phyloP scores from a whole-genome alignment of 768 basidiomycete species.

The Pleurotus pulmonarius region DNA sequence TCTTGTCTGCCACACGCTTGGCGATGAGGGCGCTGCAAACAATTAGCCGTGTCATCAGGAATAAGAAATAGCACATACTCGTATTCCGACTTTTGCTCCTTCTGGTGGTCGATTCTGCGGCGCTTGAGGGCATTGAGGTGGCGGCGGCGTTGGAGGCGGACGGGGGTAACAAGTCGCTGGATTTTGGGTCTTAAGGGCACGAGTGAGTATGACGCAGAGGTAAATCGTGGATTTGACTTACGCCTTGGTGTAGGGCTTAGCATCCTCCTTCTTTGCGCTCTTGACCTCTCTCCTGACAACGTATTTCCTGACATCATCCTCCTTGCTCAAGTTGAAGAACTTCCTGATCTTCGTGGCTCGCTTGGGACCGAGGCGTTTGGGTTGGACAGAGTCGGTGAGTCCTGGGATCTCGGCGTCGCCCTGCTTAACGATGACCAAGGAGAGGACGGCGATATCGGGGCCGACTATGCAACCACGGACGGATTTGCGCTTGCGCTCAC shows the following conservation, averaged over 20 bases:
- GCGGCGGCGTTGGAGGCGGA: constrained; percentile 94
- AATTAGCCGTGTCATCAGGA: neutral
- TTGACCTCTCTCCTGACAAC: constrained; percentile 91
- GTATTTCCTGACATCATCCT: constrained; percentile 98
- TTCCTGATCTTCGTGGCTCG: constrained; percentile 93
- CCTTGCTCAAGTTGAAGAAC: constrained; percentile 98
- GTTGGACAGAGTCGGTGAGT: constrained; percentile 86
- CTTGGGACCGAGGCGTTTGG: constrained; percentile 97
- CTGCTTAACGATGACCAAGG: constrained; percentile 94
- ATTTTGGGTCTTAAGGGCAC: constrained; percentile 75
- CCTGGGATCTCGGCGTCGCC: constrained; percentile 89
- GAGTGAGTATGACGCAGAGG: neutral
- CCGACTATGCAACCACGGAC: constrained; percentile 98
- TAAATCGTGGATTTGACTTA: constrained; percentile 35
- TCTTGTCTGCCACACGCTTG: constrained; percentile 92
- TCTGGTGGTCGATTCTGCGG: constrained; percentile 85
- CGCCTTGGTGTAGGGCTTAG: constrained; percentile 97
- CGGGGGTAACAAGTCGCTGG: constrained; percentile 92
- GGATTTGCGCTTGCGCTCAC: constrained; percentile 98
- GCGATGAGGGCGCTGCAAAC: constrained; percentile 57
- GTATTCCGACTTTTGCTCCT: constrained; percentile 94
- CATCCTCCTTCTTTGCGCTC: constrained; percentile 82
- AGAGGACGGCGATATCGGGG: constrained; percentile 92
- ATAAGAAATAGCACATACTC: constrained; percentile 46
- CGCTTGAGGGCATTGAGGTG: constrained; percentile 87